A percentile compares a stretch with the other conserved stretches of the same genome.
These are phyloP conservation scores for Fusarium sacchari DNA, from an alignment of 2,329 filamentous ascomycete species.

Conservation along the genomic window DNA sequence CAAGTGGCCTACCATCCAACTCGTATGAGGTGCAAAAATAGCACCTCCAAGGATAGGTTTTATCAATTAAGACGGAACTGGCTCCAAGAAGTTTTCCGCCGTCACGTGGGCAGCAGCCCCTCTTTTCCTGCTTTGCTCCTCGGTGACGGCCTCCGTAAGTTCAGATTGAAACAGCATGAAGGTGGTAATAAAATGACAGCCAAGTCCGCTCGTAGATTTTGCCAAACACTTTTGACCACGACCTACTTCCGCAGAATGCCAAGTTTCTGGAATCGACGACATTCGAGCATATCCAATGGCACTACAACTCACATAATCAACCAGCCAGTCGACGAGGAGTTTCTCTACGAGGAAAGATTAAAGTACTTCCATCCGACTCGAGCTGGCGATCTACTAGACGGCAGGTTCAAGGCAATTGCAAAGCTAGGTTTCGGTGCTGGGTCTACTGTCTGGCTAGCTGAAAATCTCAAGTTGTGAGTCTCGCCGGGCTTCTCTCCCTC, in stretches of 20 bases:
- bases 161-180: no score
- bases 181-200: not conserved
- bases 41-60: no score
- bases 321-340: constrained; percentile 35
- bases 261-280: not conserved
- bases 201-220: not conserved
- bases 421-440: constrained; percentile 51
- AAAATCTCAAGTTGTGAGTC: constrained; percentile 27
- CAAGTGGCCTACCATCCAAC: not conserved
- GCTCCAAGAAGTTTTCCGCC: not conserved
- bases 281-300: not conserved
- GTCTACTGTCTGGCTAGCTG: constrained; percentile 53
- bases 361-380: constrained; percentile 26
- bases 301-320: not conserved
- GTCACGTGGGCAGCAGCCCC: not conserved
- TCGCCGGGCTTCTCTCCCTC: no score
- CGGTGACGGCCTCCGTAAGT: no score
- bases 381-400: constrained; percentile 45
- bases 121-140: no score
- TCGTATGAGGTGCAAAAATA: not conserved
- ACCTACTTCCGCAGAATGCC: not conserved
- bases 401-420: constrained; percentile 48
- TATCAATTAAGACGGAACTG: not conserved
- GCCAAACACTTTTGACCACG: not conserved
- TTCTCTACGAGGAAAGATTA: constrained; percentile 16